Evolutionary conservation across 345 rosid genomes (phyloP).

Genomic region (Gossypium longicalyx): DNA sequence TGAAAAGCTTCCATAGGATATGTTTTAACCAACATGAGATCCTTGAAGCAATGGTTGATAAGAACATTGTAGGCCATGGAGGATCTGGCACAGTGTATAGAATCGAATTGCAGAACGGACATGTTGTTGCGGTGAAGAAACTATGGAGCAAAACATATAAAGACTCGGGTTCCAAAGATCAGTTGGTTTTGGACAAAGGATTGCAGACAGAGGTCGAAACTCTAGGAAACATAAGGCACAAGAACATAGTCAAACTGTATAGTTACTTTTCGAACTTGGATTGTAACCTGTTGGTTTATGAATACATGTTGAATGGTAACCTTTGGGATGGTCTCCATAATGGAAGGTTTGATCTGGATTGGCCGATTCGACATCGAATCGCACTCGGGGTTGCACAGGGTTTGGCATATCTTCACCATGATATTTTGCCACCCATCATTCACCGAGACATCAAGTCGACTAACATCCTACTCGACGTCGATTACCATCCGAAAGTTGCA

Average conservation of each 20-base stretch:
- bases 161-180: constrained; percentile 50
- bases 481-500: constrained; percentile 82
- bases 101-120: constrained; percentile 54
- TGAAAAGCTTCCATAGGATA: constrained; percentile 82
- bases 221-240: constrained; percentile 77
- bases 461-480: constrained; percentile 70
- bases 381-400: constrained; percentile 94
- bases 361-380: constrained; percentile 89
- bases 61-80: constrained; percentile 87
- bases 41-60: constrained; percentile 60
- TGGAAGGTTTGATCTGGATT: constrained; percentile 50
- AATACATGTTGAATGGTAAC: constrained; percentile 89
- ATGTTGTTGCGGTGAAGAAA: constrained; percentile 82
- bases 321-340: constrained; percentile 86
- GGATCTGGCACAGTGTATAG: constrained; percentile 81
- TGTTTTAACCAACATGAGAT: constrained; percentile 69
- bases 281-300: constrained; percentile 70
- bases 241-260: constrained; percentile 79
- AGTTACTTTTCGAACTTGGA: constrained; percentile 71
- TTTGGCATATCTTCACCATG: constrained; percentile 87
- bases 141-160: constrained; percentile 59
- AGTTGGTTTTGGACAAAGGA: constrained; percentile 43
- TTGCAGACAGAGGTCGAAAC: constrained; percentile 86
- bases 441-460: constrained; percentile 93
- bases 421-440: constrained; percentile 63